A percentile compares a stretch with the other conserved stretches of the same genome.
phyloP scores from a whole-genome alignment of 2,329 filamentous ascomycete species.

The Gyromitra esculenta region DNA sequence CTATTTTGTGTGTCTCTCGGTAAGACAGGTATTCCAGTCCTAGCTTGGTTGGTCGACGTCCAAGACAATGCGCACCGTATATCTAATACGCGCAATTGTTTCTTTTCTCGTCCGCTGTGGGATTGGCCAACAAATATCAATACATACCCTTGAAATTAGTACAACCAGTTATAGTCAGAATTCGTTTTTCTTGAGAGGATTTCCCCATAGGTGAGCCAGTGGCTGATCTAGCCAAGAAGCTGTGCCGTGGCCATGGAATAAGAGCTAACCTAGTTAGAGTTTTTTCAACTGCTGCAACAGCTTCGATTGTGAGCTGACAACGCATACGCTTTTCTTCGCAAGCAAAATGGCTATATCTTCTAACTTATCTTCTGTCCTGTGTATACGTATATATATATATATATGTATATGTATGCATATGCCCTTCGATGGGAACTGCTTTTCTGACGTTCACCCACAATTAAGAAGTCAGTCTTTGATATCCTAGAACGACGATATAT shows the following conservation, averaged over 20 bases:
- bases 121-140: background rate
- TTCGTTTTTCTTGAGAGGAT: background rate
- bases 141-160: background rate
- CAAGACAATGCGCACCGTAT: too few relatives aligned
- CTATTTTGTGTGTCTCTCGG: too few relatives aligned
- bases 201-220: background rate
- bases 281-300: background rate
- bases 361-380: background rate
- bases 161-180: background rate
- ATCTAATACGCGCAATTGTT: background rate
- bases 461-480: background rate
- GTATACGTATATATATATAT: background rate
- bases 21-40: too few relatives aligned
- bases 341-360: background rate
- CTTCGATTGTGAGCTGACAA: background rate
- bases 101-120: background rate
- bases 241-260: background rate
- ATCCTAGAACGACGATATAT: background rate
- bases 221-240: background rate
- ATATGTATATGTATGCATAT: background rate
- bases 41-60: too few relatives aligned
- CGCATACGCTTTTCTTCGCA: conserved; percentile 1
- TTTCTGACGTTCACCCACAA: background rate
- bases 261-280: background rate
- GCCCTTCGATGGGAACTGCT: background rate